Evolutionary conservation across 192 early-diverging fungal genomes (phyloP).

Genomic region (Backusella tuberculispora): DNA sequence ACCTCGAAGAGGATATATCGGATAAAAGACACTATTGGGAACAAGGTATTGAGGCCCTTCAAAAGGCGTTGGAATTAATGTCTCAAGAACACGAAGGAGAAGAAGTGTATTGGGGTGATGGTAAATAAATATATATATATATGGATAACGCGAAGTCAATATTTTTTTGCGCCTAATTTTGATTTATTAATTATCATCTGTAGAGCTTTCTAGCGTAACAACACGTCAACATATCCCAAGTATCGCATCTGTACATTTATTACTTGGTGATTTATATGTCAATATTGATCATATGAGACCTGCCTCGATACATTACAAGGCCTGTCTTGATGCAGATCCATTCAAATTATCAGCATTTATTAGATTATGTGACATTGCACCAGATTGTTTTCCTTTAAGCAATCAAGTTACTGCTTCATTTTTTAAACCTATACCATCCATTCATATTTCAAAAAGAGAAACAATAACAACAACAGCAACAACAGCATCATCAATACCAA

Average conservation of each 20-base stretch:
- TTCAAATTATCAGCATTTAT: slow-evolving; percentile 33
- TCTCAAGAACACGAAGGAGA: not conserved
- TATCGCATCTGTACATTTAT: slow-evolving; percentile 22
- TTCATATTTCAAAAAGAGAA: no score
- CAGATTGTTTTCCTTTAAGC: slow-evolving; percentile 18
- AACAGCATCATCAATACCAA: not conserved
- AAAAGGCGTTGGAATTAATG: not conserved
- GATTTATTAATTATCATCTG: not conserved
- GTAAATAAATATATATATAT: not conserved
- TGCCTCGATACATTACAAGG: slow-evolving; percentile 20
- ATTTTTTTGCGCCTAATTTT: not conserved
- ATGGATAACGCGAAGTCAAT: not conserved
- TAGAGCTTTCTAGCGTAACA: slow-evolving; percentile 32
- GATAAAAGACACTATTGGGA: slow-evolving; percentile 8
- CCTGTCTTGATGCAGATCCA: slow-evolving; percentile 25
- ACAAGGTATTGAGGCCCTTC: not conserved
- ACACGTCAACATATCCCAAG: slow-evolving; percentile 30
- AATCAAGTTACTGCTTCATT: not conserved
- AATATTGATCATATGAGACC: slow-evolving; percentile 32
- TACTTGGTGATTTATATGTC: slow-evolving; percentile 31
- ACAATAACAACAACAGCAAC: not conserved
- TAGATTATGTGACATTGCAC: slow-evolving; percentile 37
- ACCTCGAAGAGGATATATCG: not conserved
- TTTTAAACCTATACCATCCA: not conserved
- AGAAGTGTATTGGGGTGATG: slow-evolving; percentile 21